Percentiles rank a stretch among this genome's conserved stretches.
Evolutionary conservation across 179 eudicot species (phyloP).

Genomic region (Drosera spatulata): DNA sequence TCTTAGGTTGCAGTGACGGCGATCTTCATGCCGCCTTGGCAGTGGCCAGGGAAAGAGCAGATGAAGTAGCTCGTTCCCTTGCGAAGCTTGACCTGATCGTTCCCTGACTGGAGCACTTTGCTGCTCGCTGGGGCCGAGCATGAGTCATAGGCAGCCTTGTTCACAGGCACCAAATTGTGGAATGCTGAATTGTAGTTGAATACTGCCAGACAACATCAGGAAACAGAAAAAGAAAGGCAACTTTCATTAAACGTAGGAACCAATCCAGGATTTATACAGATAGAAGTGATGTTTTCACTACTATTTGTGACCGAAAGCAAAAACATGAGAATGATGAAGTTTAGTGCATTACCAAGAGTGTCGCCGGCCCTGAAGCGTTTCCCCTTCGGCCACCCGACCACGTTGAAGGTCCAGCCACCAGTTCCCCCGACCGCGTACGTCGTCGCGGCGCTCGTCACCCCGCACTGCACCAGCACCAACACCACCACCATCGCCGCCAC

Average conservation of each 20-base stretch:
- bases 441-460: conserved; percentile 9
- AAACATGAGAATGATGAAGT: too few relatives aligned
- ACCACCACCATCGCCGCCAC: too few relatives aligned
- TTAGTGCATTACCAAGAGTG: conserved; percentile 12
- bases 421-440: conserved; percentile 16
- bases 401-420: conserved; percentile 26
- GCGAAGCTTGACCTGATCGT: conserved; percentile 13
- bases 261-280: too few relatives aligned
- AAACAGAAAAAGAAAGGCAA: not conserved
- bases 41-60: conserved; percentile 21
- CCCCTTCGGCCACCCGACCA: conserved; percentile 16
- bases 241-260: too few relatives aligned
- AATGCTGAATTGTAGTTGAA: conserved; percentile 17
- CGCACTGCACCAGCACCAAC: conserved; percentile 7
- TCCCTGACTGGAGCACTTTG: conserved; percentile 17
- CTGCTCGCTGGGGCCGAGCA: conserved; percentile 15
- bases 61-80: conserved; percentile 29
- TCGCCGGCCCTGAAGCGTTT: conserved; percentile 26
- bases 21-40: conserved; percentile 32
- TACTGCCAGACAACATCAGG: conserved; percentile 1
- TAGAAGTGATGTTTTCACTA: too few relatives aligned
- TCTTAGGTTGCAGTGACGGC: conserved; percentile 14
- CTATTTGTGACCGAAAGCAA: too few relatives aligned
- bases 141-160: conserved; percentile 14
- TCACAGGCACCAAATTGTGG: conserved; percentile 26